Base-by-base conservation (phyloP, 2,329 filamentous ascomycete species). In the Dactylellina cionopaga region DNA sequence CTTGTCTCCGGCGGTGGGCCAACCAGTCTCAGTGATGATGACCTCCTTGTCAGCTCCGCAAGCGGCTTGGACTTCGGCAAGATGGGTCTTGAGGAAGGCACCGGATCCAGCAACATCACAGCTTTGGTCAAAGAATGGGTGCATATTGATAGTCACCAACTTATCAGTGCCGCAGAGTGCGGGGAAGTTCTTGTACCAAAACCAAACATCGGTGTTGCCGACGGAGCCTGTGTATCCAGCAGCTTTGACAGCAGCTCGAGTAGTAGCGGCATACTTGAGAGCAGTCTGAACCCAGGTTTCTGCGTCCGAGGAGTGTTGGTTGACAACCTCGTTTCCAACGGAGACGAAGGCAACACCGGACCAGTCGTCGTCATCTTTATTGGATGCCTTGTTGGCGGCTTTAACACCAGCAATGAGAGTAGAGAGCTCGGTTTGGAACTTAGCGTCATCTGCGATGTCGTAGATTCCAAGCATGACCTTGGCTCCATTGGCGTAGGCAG, bases 321-420 rank as follows among this genome's bases (percentile, higher is more conserved):
- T 90, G 79, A 96, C 87, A 33, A 90, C 83, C 80, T 96, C 92
- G 78, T 96, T 96, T 74, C 92, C 92, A 44, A 96, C 85, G 63
- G 87, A 87, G 77, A 96, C 84, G 1, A 90, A 89, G 78, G 90
- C 84, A 74, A 96, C 85, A n/a, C 83, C 79, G 52, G 82, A 83
- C 90, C 91, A 96, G 80, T 91, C 86, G 29, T 85, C 83, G 3
- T 82, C 75, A 37, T 90, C 83, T 13, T 85, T 88, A 4, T 83
- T 79, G 59, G 87, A 84, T 71, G 94, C 87, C 24, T 81, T 83
- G 10, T 84, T 76, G 15, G 90, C 83, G 65, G 90, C 87, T 22
- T 72, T 54, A n/a, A 72, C 54, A n/a, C 43, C 39, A 11, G 51
- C 25, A 31, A 72, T 59, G 25, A 72, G 44, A 2, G 25, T 7